Evolutionary conservation across 2,329 filamentous ascomycete species (phyloP).

Genomic region (Aspergillus udagawae): DNA sequence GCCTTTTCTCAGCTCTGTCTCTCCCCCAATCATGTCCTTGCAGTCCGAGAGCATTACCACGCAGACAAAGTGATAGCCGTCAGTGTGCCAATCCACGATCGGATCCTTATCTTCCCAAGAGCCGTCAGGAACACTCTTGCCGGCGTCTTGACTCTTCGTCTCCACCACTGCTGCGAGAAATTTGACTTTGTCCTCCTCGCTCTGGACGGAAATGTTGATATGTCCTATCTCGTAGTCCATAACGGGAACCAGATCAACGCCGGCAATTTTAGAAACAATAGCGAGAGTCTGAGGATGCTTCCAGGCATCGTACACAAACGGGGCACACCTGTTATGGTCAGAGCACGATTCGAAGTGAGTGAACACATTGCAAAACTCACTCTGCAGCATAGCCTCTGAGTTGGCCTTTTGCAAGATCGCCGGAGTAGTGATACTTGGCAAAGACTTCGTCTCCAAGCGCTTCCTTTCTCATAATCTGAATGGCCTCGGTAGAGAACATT

Average conservation of each 20-base stretch:
- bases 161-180: slow-evolving; percentile 41
- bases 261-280: slow-evolving; percentile 51
- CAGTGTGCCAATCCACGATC: slow-evolving; percentile 61
- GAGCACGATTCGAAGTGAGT: background rate
- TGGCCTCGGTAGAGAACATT: slow-evolving; percentile 59
- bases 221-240: slow-evolving; percentile 57
- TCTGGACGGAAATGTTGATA: slow-evolving; percentile 52
- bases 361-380: slow-evolving; percentile 39
- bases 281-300: slow-evolving; percentile 48
- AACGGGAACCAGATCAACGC: slow-evolving; percentile 51
- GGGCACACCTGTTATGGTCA: slow-evolving; percentile 49
- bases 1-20: slow-evolving; percentile 57
- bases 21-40: slow-evolving; percentile 59
- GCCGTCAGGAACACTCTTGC: slow-evolving; percentile 42
- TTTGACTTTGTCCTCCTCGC: slow-evolving; percentile 44
- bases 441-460: slow-evolving; percentile 57
- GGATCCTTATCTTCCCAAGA: slow-evolving; percentile 49
- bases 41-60: slow-evolving; percentile 66
- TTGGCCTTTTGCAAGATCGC: slow-evolving; percentile 56
- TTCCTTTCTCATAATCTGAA: slow-evolving; percentile 59
- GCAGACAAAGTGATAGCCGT: slow-evolving; percentile 66
- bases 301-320: slow-evolving; percentile 63
- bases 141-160: slow-evolving; percentile 32
- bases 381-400: slow-evolving; percentile 53
- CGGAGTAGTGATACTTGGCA: slow-evolving; percentile 55